Evolutionary conservation across 768 basidiomycete genomes (phyloP), one percentile per base, ranked within the genome.

Genomic region (Rhizopogon vinicolor): DNA sequence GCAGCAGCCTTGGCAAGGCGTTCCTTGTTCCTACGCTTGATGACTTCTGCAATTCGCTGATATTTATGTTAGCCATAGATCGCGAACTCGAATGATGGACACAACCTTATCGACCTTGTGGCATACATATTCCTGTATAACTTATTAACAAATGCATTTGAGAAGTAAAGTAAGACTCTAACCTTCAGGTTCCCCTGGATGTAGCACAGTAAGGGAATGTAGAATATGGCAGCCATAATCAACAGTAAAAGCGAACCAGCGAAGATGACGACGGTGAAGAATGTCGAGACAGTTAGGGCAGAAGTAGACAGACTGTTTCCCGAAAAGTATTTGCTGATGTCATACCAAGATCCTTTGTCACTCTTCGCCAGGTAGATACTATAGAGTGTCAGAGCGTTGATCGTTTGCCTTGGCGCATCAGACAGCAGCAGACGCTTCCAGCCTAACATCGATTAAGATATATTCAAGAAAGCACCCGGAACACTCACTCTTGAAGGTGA

Each of bases 181-280:
- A 87, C 91, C 87, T 99, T 99, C 51, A 99, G 75, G 71, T 99
- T 99, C 18, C 96, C 97, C 67, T 90, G 91, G 62, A 99, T 98
- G 65, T 96, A 93, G 67, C 89, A 88, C 28, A 99, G 80, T 44
- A 98, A 79, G n/a, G 97, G 97, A 58, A 98, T 78, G 63, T 99
- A 99, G 65, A 84, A 86, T 53, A 97, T 71, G 13, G 84, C 94
- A 19, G 97, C 97, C 19, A 87, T 71, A 53, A 93, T 81, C 40
- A 98, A 78, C 51, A 97, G 74, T 25, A 94, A 65, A 51, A 95
- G 75, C 37, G 91, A 93, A 45, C 92, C 89, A 51, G 82, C 79
- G 65, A 96, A 99, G 61, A 99, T 81, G 61, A 87, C 67, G 61
- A 93, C 87, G 31, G 97, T 97, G 74, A 94, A 93, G 57, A 93